Evolutionary conservation across 441 rosid species (phyloP), one percentile per base, ranked within the genome.

Genomic region (Brassica hybrid): DNA sequence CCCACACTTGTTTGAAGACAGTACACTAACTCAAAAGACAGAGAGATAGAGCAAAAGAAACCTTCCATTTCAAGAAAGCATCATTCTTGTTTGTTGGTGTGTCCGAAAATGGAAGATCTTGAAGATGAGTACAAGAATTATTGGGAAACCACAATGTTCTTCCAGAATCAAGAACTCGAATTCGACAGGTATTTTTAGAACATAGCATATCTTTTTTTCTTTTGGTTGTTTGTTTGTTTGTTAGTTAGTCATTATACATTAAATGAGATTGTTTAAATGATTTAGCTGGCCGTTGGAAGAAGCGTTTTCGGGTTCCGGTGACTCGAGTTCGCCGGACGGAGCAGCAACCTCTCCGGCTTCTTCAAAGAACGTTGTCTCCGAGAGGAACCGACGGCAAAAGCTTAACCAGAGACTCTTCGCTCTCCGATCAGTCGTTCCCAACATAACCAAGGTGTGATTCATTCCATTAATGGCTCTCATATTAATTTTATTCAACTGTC

Each of bases 351-450:
- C 90, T 14, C 84, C 83, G 21, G 89, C 91, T 0, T 64, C 79
- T 3, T 85, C 97, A 0, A 94, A 89, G 82, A 92, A 90, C 73
- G 90, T 89, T 14, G 88, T 87, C 43, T 90, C 94, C 1, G 98
- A 94, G 85, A 86, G 97, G 52, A 92, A 89, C 12, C 69, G 98
- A 48, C 77, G 98, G 69, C 91, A 83, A 79, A 92, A 87, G 82
- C 97, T 94, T 5, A 94, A 92, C 30, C 93, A 94, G 38, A 81
- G 95, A 34, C 88, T 94, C n/a, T 90, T 88, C 1, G 94, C 97
- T 12, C 98, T 94, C 41, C 80, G 97, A 74, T 86, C 98, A 5
- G 97, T 94, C 18, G 98, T 94, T 56, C 99, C 99, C 41, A 79
- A 79, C 14, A 79, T 79, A 14, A 79, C 25, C 58, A 79, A 79